Evolutionary conservation across 176 grass and related monocot genomes (phyloP).

Genomic region (Bonia amplexicaulis): DNA sequence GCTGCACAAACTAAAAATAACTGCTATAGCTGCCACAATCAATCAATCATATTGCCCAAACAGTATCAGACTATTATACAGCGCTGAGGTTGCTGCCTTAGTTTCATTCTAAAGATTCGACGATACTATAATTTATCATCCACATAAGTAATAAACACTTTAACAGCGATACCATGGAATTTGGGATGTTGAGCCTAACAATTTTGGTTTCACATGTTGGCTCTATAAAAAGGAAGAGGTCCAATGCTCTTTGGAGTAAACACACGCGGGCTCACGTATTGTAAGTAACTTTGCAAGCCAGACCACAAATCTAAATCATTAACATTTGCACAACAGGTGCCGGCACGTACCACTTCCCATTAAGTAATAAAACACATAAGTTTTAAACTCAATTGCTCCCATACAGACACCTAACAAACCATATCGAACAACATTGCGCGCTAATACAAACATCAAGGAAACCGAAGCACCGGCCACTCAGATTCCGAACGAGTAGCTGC

Average conservation of each 20-base stretch:
- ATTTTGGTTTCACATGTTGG: background rate
- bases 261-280: background rate
- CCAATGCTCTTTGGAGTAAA: background rate
- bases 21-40: background rate
- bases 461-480: background rate
- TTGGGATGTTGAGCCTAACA: background rate
- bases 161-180: background rate
- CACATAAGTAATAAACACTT: background rate
- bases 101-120: background rate
- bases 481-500: background rate
- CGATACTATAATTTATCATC: background rate
- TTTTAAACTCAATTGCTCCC: background rate
- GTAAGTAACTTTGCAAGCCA: background rate
- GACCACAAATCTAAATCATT: background rate
- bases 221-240: background rate
- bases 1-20: constrained; percentile 18
- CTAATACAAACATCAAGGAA: background rate
- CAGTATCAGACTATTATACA: background rate
- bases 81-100: background rate
- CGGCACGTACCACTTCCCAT: background rate
- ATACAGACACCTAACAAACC: background rate
- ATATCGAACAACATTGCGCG: background rate
- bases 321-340: background rate
- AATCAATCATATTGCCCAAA: background rate
- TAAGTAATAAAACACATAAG: background rate